phyloP scores from a whole-genome alignment of 306 rosid genomes.

The Hippophae tibetana region DNA sequence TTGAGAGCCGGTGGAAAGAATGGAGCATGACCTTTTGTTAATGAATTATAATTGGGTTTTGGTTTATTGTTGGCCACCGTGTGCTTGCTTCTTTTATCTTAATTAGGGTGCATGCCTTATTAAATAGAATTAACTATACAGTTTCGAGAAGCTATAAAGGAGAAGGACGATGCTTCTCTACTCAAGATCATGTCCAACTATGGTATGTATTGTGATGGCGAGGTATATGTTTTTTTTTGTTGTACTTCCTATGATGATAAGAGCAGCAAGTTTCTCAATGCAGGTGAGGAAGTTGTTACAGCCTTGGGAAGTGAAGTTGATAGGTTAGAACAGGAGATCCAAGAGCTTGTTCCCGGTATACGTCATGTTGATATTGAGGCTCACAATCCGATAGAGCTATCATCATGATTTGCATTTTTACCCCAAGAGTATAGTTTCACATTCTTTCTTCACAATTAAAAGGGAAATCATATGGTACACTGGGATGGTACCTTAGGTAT shows the following conservation, averaged over 20 bases:
- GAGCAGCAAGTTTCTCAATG: neutral
- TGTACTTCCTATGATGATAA: neutral
- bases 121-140: conserved; percentile 18
- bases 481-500: no score
- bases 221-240: conserved; percentile 9
- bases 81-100: neutral
- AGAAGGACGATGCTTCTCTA: conserved; percentile 40
- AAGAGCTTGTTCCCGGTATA: conserved; percentile 84
- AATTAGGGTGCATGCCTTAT: neutral
- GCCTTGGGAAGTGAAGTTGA: conserved; percentile 97
- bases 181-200: conserved; percentile 71
- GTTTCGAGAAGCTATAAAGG: conserved; percentile 59
- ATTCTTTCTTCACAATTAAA: neutral
- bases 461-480: no score
- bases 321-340: conserved; percentile 90
- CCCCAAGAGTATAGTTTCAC: conserved; percentile 4
- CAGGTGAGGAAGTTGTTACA: conserved; percentile 98
- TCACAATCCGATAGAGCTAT: conserved; percentile 64
- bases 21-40: no score
- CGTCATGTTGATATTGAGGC: conserved; percentile 96
- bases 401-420: conserved; percentile 22
- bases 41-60: no score
- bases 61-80: neutral
- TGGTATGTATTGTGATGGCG: conserved; percentile 37
- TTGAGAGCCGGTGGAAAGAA: no score